phyloP scores from a whole-genome alignment of 192 early-diverging fungal genomes.

The Polychytrium aggregatum region DNA sequence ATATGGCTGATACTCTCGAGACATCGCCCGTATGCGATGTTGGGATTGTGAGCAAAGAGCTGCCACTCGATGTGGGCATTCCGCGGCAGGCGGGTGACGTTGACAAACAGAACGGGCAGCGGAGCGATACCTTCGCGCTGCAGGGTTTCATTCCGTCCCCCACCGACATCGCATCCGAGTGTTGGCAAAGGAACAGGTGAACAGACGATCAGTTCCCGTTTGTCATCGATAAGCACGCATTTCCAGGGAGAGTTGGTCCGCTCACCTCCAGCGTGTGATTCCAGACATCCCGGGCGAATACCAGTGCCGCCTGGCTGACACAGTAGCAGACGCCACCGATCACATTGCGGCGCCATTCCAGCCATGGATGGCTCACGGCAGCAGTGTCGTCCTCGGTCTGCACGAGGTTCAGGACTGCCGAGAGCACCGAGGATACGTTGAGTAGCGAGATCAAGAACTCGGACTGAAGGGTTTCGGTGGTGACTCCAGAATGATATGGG shows the following conservation, averaged over 20 bases:
- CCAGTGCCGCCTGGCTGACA: slow-evolving; percentile 21
- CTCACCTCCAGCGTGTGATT: slow-evolving; percentile 7
- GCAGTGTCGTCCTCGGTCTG: slow-evolving; percentile 42
- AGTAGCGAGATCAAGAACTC: too few relatives aligned
- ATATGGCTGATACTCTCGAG: too few relatives aligned
- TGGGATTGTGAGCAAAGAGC: slow-evolving; percentile 10
- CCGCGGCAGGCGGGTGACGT: slow-evolving; percentile 50
- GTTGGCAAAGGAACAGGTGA: neutral
- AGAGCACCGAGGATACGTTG: slow-evolving; percentile 22
- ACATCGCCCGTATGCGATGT: neutral
- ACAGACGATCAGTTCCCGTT: neutral
- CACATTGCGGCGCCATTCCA: slow-evolving; percentile 17
- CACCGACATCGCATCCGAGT: slow-evolving; percentile 1
- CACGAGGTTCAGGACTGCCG: slow-evolving; percentile 40
- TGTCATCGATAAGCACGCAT: neutral
- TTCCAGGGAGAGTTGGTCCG: neutral
- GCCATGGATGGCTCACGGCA: slow-evolving; percentile 11
- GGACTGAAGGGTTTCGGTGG: neutral
- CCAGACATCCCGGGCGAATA: slow-evolving; percentile 24
- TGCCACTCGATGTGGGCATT: slow-evolving; percentile 59
- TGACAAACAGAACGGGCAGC: slow-evolving; percentile 40
- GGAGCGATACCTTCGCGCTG: slow-evolving; percentile 1
- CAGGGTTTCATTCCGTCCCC: neutral
- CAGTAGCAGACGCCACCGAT: slow-evolving; percentile 50
- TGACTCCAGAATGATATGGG: slow-evolving; percentile 1